A percentile compares a stretch with the other conserved stretches of the same genome.
phyloP scores from a whole-genome alignment of 192 early-diverging fungal species.

The Linnemannia elongata region DNA sequence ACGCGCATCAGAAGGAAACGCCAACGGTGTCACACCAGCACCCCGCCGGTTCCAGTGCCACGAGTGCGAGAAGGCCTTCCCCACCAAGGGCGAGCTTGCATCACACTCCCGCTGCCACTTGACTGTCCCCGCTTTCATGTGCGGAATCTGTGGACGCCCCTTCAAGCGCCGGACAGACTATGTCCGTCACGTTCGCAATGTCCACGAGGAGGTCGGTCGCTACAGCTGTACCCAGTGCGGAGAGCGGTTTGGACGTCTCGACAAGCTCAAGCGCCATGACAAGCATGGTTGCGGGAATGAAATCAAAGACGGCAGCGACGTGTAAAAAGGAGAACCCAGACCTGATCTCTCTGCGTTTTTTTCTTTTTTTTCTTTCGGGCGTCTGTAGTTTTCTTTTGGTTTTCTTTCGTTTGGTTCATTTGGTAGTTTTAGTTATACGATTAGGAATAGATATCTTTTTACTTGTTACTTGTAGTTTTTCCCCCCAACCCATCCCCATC shows the following conservation, averaged over 20 bases:
- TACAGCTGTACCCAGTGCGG: constrained; percentile 50
- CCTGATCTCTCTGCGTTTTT: too few species aligned
- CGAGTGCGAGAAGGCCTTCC: constrained; percentile 56
- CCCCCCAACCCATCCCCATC: background rate
- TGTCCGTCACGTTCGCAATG: constrained; percentile 54
- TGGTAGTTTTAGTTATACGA: constrained; percentile 12
- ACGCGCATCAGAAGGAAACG: constrained; percentile 4
- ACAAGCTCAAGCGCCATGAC: constrained; percentile 54
- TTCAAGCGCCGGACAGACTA: constrained; percentile 56
- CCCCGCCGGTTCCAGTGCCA: constrained; percentile 52
- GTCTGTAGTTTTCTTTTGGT: background rate
- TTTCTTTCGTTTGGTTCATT: constrained; percentile 3
- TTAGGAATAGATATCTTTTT: constrained; percentile 7
- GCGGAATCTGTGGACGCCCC: constrained; percentile 54
- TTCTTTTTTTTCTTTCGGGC: too few species aligned
- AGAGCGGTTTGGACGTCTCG: constrained; percentile 51
- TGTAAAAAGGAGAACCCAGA: background rate
- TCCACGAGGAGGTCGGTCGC: constrained; percentile 55
- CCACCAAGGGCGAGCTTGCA: constrained; percentile 52
- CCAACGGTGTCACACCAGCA: constrained; percentile 10
- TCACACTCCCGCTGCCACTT: constrained; percentile 52
- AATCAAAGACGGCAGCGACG: constrained; percentile 26
- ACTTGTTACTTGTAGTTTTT: background rate
- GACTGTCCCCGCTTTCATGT: constrained; percentile 53
- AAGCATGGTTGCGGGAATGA: constrained; percentile 48